Evolutionary conservation across 495 filamentous ascomycete genomes (phyloP).

Genomic region (Xylaria curta): DNA sequence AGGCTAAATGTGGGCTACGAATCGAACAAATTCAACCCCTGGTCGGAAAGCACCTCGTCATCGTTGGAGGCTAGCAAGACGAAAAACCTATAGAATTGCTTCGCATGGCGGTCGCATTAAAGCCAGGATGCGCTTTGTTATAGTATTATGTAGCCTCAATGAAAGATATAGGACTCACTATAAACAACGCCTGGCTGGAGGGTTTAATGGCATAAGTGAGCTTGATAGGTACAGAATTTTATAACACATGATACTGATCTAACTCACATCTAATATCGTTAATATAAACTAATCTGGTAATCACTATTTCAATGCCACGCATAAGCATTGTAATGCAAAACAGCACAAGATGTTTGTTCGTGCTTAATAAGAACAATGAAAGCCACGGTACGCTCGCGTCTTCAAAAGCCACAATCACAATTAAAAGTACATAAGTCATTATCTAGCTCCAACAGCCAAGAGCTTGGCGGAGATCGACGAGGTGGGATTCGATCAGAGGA

Average conservation of each 20-base stretch:
- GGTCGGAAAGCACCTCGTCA: background rate
- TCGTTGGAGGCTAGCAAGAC: background rate
- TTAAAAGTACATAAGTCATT: background rate
- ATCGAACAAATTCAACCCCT: background rate
- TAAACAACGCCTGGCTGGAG: background rate
- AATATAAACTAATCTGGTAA: background rate
- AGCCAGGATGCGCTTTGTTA: background rate
- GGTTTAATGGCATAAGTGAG: background rate
- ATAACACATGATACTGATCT: background rate
- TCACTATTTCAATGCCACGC: background rate
- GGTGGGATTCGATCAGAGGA: background rate
- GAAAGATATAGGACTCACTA: too few relatives aligned
- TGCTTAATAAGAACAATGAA: background rate
- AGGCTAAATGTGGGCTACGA: slow-evolving; percentile 17
- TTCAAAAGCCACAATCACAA: background rate
- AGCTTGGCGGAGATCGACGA: background rate
- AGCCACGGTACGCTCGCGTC: background rate
- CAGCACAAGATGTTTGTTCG: background rate
- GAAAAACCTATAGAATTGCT: background rate
- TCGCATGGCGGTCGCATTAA: background rate
- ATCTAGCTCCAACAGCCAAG: background rate
- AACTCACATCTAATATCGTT: background rate
- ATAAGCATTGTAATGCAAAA: background rate
- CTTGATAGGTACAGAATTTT: background rate
- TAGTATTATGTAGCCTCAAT: background rate